phyloP scores from a whole-genome alignment of 2,329 filamentous ascomycete species.

The Fusarium illudens region DNA sequence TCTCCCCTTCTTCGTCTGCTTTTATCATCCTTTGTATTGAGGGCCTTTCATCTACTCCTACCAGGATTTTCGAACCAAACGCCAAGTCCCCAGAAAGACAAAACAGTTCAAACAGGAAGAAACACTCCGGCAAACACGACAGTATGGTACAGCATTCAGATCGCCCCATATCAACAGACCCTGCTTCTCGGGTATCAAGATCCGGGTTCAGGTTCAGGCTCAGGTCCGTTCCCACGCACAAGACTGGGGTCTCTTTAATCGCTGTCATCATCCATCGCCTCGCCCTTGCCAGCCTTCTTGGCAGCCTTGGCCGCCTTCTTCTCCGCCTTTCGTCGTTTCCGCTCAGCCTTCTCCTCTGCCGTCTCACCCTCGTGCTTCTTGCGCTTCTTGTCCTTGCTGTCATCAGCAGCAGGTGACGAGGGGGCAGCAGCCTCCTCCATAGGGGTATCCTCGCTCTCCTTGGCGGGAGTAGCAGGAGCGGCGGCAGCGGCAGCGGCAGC shows the following conservation, averaged over 20 bases:
- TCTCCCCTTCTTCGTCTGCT: too few relatives aligned
- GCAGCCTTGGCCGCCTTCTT: constrained; percentile 67
- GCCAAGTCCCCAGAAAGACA: constrained; percentile 37
- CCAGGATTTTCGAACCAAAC: constrained; percentile 45
- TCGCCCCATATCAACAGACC: constrained; percentile 38
- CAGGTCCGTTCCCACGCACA: constrained; percentile 20
- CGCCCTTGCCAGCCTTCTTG: constrained; percentile 62
- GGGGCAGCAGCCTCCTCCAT: constrained; percentile 49
- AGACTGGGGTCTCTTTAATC: constrained; percentile 49
- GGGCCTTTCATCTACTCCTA: constrained; percentile 43
- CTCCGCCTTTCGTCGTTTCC: constrained; percentile 67
- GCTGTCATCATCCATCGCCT: constrained; percentile 62
- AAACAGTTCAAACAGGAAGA: constrained; percentile 32
- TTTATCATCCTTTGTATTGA: constrained; percentile 43
- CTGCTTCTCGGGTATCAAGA: constrained; percentile 35
- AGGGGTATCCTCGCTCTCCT: constrained; percentile 51
- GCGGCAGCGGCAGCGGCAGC: constrained; percentile 56
- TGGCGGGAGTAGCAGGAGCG: constrained; percentile 50
- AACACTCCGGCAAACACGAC: constrained; percentile 34
- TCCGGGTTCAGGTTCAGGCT: constrained; percentile 16
- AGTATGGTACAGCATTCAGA: constrained; percentile 43
- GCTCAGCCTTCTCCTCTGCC: constrained; percentile 71
- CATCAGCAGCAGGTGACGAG: constrained; percentile 55
- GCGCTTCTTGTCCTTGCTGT: constrained; percentile 71
- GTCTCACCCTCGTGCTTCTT: constrained; percentile 86